Base-by-base conservation (phyloP, 305 asterid species). In the Fraxinus floribunda region DNA sequence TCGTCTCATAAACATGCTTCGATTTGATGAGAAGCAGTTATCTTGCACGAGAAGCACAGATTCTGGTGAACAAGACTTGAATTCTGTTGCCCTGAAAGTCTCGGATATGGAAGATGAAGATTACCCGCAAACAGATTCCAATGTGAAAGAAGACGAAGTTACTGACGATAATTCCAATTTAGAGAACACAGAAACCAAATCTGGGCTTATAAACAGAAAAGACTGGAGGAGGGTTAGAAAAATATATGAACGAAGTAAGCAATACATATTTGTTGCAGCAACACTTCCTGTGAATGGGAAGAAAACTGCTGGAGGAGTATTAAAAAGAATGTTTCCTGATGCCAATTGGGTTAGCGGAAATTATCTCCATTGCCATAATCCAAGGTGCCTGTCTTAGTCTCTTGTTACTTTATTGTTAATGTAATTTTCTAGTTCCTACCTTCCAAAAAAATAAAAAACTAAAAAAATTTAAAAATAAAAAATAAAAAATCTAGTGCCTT, bases 201-300 rank as follows among this genome's bases (percentile, higher is more conserved):
- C 87, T 62, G 89, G 80, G 87, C 81, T 36, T 78, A 84, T 70
- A 82, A 88, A 86, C 83, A 82, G 81, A 86, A 91, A 81, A 85
- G 98, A 92, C 82, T 92, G 99, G 98, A 90, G 92, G 89, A 92
- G 99, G 86, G 91, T 91, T 77, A 91, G 98, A 84, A 91, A 92
- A 84, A 77, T 85, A 77, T 94, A 96, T 64, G 84, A 85, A 62
- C 88, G 99, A 80, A 94, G 99, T 86, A 96, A 96, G 91, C 99
- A 96, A 87, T 96, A 93, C 87, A 91, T 96, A 77, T 95, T 96
- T 86, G 94, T 94, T 80, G 99, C 98, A 57, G 99, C 99, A 60
- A 96, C 99, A 15, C 98, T 94, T 89, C 99, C 99, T 83, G 80
- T 88, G 71, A 96, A 96, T 75, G 99, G 98, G 44, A 96, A 94